A percentile compares a stretch with the other conserved stretches of the same genome.
These are phyloP conservation scores for Tylopilus intermedius DNA, from an alignment of 768 basidiomycete species.

Conservation along the genomic window DNA sequence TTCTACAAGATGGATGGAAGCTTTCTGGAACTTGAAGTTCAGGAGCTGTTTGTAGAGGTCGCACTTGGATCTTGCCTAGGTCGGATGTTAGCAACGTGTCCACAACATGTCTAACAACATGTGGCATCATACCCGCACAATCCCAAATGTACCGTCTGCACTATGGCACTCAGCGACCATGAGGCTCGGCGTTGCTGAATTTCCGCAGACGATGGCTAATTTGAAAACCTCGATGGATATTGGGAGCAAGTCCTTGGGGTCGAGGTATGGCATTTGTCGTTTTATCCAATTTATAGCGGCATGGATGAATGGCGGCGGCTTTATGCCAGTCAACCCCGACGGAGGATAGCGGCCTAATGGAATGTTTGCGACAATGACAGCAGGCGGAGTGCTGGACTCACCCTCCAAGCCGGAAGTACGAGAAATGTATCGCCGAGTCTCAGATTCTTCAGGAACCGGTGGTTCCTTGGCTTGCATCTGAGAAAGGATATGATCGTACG, in stretches of 20 bases:
- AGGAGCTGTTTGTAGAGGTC: slow-evolving; percentile 83
- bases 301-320: slow-evolving; percentile 33
- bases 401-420: slow-evolving; percentile 39
- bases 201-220: slow-evolving; percentile 81
- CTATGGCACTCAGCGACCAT: slow-evolving; percentile 76
- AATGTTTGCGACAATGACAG: neutral
- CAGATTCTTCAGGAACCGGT: slow-evolving; percentile 19
- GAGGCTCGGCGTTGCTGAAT: slow-evolving; percentile 76
- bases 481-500: slow-evolving; percentile 82
- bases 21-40: slow-evolving; percentile 63
- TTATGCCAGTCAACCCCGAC: slow-evolving; percentile 24
- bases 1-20: slow-evolving; percentile 60
- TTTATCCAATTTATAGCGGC: slow-evolving; percentile 48
- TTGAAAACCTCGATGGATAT: slow-evolving; percentile 73
- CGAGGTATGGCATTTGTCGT: slow-evolving; percentile 62
- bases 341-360: slow-evolving; percentile 22
- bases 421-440: slow-evolving; percentile 35
- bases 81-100: slow-evolving; percentile 8
- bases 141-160: slow-evolving; percentile 77
- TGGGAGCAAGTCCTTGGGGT: slow-evolving; percentile 82
- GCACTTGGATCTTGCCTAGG: slow-evolving; percentile 70
- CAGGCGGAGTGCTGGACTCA: slow-evolving; percentile 10
- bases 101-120: slow-evolving; percentile 4
- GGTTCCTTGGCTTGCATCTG: slow-evolving; percentile 50
- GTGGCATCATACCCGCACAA: slow-evolving; percentile 53